phyloP scores from a whole-genome alignment of 2,329 filamentous ascomycete species.

The Aureobasidium leucospermi region DNA sequence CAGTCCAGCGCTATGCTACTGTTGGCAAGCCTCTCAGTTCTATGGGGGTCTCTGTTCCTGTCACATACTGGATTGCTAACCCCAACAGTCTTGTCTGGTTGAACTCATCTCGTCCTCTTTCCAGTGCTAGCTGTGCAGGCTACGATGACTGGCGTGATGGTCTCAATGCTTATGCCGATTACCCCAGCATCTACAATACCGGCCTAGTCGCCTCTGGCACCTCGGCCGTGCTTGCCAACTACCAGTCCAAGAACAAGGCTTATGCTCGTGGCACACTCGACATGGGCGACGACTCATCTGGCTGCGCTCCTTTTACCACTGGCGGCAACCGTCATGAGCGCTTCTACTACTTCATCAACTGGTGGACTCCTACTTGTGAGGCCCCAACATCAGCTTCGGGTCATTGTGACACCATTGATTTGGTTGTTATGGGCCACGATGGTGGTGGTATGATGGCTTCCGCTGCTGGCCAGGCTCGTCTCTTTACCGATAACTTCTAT shows the following conservation, averaged over 20 bases:
- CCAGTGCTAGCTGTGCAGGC: constrained; percentile 23
- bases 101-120: constrained; percentile 24
- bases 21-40: constrained; percentile 20
- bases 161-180: constrained; percentile 25
- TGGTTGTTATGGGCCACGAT: constrained; percentile 29
- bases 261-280: constrained; percentile 30
- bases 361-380: constrained; percentile 26
- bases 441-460: constrained; percentile 30
- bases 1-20: constrained; percentile 29
- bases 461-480: constrained; percentile 27
- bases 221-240: constrained; percentile 27
- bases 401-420: constrained; percentile 31
- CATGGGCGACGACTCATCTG: constrained; percentile 28
- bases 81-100: constrained; percentile 31
- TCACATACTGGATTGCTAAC: constrained; percentile 30
- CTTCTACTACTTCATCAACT: constrained; percentile 34
- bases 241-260: constrained; percentile 27
- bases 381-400: constrained; percentile 17
- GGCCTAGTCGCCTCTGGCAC: constrained; percentile 24
- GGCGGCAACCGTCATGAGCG: constrained; percentile 31
- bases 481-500: constrained; percentile 33
- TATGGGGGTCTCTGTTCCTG: constrained; percentile 20
- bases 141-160: constrained; percentile 32
- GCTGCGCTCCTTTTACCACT: constrained; percentile 27
- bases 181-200: constrained; percentile 26